Evolutionary conservation across 2,329 filamentous ascomycete species (phyloP), one percentile per base, ranked within the genome.

Genomic region (Monascus ruber): DNA sequence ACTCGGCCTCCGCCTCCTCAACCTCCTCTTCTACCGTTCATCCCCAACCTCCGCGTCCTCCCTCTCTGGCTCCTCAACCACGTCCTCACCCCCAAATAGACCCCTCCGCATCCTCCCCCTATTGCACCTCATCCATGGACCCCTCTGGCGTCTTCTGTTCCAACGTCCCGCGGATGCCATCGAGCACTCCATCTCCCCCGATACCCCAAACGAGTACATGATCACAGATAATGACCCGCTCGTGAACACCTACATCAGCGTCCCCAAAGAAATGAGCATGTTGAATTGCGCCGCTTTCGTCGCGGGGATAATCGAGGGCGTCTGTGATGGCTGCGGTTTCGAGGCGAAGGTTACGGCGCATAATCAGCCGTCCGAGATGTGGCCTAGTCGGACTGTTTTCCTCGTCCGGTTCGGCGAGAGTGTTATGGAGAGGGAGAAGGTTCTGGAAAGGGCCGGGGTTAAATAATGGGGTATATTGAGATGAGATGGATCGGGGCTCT

Each of bases 191-290:
- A 79, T 79, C 39, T 81, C 85, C 54, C 81, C 84, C 6, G 77
- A 81, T 38, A 89, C 87, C 38, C 81, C 85, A 6, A 86, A 91
- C 52, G 89, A 96, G 69, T 98, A 96, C 71, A 96, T 98, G 89
- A 91, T 98, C 53, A 85, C 88, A 53, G 91, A 98, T 67, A 96
- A 98, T 65, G 91, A 96, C 60, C 91, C 91, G 24, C 73, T 96
- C 37, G 89, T 96, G 31, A 96, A 95, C 64, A 81, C 83, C 46
- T 96, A 91, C 67, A 83, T 98, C 57, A 86, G 80, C 53, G 83
- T 96, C 38, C 91, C 91, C 10, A 83, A 83, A 55, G 91, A 98
- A 66, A 94, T 98, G 85, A 87, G 77, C 64, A 85, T 91, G 74
- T 73, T 98, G 55, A 96, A 95, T 63, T 95, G 89, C 64, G 91